These are phyloP conservation scores for Noccaea caerulescens DNA, from an alignment of 345 rosid genomes.

Conservation along the genomic window DNA sequence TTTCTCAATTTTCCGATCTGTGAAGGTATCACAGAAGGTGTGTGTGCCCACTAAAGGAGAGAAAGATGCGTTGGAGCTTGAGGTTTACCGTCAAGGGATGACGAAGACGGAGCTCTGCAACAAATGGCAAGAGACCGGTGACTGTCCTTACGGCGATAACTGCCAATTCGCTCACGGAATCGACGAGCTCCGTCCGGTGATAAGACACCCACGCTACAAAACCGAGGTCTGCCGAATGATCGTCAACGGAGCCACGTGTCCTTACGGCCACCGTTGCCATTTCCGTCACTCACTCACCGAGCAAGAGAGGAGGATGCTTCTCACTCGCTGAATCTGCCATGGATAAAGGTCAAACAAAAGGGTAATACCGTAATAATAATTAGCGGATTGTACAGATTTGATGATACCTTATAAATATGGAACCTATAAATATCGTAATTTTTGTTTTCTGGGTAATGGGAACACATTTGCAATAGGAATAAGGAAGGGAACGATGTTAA, in stretches of 20 bases:
- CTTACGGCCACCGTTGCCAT: slow-evolving; percentile 94
- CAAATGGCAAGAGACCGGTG: slow-evolving; percentile 96
- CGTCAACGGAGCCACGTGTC: slow-evolving; percentile 67
- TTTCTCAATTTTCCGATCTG: background rate
- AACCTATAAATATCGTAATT: slow-evolving; percentile 21
- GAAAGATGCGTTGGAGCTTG: slow-evolving; percentile 61
- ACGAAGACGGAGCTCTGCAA: slow-evolving; percentile 91
- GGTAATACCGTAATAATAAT: slow-evolving; percentile 39
- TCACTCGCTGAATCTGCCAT: slow-evolving; percentile 39
- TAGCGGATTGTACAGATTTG: slow-evolving; percentile 42
- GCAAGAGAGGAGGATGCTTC: slow-evolving; percentile 54
- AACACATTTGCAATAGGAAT: slow-evolving; percentile 8
- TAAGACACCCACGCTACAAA: slow-evolving; percentile 92
- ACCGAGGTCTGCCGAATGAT: slow-evolving; percentile 86
- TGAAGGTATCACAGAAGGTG: slow-evolving; percentile 45
- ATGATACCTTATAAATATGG: slow-evolving; percentile 35
- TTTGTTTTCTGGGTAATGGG: slow-evolving; percentile 20
- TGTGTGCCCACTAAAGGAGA: slow-evolving; percentile 46
- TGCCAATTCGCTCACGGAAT: slow-evolving; percentile 95
- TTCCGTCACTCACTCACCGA: slow-evolving; percentile 91
- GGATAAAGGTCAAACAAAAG: slow-evolving; percentile 13
- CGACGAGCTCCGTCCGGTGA: slow-evolving; percentile 80
- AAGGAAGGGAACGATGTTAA: slow-evolving; percentile 11
- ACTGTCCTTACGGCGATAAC: slow-evolving; percentile 72
- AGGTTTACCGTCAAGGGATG: slow-evolving; percentile 85